Base-by-base conservation (phyloP, 2,329 filamentous ascomycete genomes). In the Dactylonectria macrodidyma region DNA sequence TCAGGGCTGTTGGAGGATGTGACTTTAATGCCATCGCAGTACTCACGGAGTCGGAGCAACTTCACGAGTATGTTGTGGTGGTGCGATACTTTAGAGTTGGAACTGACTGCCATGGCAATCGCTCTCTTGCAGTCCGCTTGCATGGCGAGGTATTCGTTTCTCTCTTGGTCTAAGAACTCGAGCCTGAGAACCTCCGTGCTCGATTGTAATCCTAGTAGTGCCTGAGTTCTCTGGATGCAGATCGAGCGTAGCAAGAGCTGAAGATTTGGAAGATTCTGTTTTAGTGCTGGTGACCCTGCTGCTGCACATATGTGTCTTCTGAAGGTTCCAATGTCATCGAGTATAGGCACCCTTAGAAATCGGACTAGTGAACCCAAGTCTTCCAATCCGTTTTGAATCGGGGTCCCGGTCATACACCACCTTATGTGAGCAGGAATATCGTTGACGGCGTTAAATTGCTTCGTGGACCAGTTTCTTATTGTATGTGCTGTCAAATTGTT, bases 341-440 rank as follows among this genome's bases (percentile, higher is more conserved):
- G n/a, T 4, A 52, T 19, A 8, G 50, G 50, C 3, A 52, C 50
- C 22, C 50, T 52, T 6, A 52, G 8, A 12, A 34, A 34, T 4
- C 50, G 50, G 5, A 52, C 50, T 16, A 52, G 12, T 11, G 50
- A 52, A 3, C n/a, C 50, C 10, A 52, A 19, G n/a, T 52, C 50
- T 10, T 52, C n/a, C 1, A 52, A 26, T 12, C 26, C 50, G n/a
- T 52, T 52, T 12, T 52, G 50, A 14, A 34, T 52, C 4, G 50
- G 50, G 10, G 50, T 52, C 34, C 50, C 50, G 3, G 50, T 52
- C 50, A 52, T 52, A 30, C 50, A 52, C 50, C 50, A 52, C 14
- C 30, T 52, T 16, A 52, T 52, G 7, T 34, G 16, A 22, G 50
- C 50, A 12, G 50, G 50, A 4, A 52, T 52, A 12, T 52, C 50